phyloP scores from a whole-genome alignment of 2,329 filamentous ascomycete species.

The Aspergillus vadensis region DNA sequence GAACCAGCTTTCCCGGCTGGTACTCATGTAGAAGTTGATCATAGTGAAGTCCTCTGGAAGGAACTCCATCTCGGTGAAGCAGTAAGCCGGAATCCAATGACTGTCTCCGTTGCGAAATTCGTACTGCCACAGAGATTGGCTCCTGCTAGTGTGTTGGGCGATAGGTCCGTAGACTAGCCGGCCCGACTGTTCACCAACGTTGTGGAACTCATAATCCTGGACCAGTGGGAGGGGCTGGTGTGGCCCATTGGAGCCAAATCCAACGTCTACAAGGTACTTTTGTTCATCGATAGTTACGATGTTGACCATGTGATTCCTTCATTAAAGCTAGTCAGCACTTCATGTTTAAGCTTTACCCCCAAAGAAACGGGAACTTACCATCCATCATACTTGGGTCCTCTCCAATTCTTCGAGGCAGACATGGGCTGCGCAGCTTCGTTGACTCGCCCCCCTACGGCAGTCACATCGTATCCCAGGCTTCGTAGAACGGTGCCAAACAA shows the following conservation, averaged over 20 bases:
- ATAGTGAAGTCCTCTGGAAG: slow-evolving; percentile 1
- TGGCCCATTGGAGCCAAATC: slow-evolving; percentile 1
- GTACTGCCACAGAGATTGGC: slow-evolving; percentile 3
- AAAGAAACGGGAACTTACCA: not conserved
- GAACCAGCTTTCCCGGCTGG: not conserved
- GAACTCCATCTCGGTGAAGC: slow-evolving; percentile 1
- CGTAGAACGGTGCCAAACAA: not conserved
- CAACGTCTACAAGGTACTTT: slow-evolving; percentile 1
- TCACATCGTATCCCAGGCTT: not conserved
- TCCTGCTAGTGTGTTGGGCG: not conserved
- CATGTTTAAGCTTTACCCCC: too few relatives aligned
- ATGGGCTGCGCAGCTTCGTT: slow-evolving; percentile 1
- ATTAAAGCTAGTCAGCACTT: not conserved
- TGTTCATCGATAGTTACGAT: not conserved
- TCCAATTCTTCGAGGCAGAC: slow-evolving; percentile 1
- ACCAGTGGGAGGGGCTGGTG: not conserved
- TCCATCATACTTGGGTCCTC: not conserved
- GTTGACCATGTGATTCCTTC: slow-evolving; percentile 3
- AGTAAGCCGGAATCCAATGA: not conserved
- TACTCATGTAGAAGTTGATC: slow-evolving; percentile 2
- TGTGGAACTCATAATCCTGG: not conserved
- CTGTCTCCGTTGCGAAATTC: not conserved
- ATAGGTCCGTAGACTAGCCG: not conserved
- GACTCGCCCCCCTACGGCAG: not conserved
- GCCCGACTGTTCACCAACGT: not conserved